Base-by-base conservation (phyloP, 306 rosid genomes). In the Fragaria ananassa region DNA sequence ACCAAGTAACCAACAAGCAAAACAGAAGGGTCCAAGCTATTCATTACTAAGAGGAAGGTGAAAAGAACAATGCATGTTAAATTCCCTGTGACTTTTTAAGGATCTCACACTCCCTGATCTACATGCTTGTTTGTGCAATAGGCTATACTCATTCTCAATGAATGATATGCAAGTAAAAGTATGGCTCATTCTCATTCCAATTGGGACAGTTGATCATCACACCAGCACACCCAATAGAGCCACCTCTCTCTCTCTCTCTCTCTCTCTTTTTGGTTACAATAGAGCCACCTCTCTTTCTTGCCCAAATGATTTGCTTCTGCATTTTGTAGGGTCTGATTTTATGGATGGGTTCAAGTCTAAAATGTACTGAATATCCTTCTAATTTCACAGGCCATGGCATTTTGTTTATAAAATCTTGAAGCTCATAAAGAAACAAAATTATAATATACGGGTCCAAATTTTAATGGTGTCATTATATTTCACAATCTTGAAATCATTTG, bases 51-150 rank as follows among this genome's bases (percentile, higher is more conserved):
- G 21, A 42, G 56, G 51, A 73, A 68, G 73, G 1, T 63, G 56
- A 68, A 74, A 80, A 76, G 68, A 62, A n/a, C 58, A 63, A 63
- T 63, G 68, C 51, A 12, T 46, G 51, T 18, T 35, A 34, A 62
- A 5, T 35, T 15, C 12, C 63, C 47, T 12, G 6, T 7, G 46
- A 71, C 75, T 41, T 41, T 50, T 4, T 19, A 71, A 51, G 31
- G 45, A 41, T 41, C 34, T 39, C 21, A n/a, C 74, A 51, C 58
- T 42, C 27, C 27, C 77, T 78, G 80, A 81, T 86, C 88, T 83
- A 82, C 96, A 83, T 87, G 87, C 89, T 87, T 84, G 91, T 87
- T 86, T 85, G 90, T 39, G 86, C 89, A 84, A 54, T 72, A 23
- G 60, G 21, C 82, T 23, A 12, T 70, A 45, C 31, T 64, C 70